These are phyloP conservation scores for Fusarium pininemorale DNA, from an alignment of 2,329 filamentous ascomycete species.

Conservation along the genomic window DNA sequence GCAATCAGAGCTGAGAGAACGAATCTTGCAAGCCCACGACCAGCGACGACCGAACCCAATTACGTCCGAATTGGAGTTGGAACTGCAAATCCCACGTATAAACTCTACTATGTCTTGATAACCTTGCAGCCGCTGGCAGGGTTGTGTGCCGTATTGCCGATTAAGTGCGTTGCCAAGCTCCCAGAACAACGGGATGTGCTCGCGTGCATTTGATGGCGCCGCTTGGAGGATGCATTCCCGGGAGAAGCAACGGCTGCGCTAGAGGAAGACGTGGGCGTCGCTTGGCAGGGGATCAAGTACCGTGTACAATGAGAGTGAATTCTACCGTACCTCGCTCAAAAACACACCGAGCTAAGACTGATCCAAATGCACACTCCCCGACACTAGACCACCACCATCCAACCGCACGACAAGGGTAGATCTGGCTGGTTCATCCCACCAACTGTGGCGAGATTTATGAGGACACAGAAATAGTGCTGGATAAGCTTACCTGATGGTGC, in stretches of 20 bases:
- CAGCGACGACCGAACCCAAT: constrained; percentile 7
- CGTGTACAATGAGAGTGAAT: constrained; percentile 3
- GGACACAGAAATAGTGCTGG: not conserved
- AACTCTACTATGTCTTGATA: constrained; percentile 1
- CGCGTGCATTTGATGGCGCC: constrained; percentile 22
- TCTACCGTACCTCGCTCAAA: not conserved
- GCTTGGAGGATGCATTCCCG: constrained; percentile 34
- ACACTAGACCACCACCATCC: constrained; percentile 18
- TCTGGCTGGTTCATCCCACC: constrained; percentile 21
- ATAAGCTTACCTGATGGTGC: constrained; percentile 4
- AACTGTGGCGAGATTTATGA: not conserved
- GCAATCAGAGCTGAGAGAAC: not conserved
- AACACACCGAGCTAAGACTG: not conserved
- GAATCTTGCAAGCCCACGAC: constrained; percentile 5
- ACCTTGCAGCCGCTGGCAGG: not conserved
- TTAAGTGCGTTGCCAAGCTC: constrained; percentile 37
- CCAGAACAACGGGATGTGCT: constrained; percentile 19
- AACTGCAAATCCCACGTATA: constrained; percentile 27
- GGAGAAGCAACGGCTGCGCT: constrained; percentile 18
- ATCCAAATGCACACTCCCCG: constrained; percentile 33
- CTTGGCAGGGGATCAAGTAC: constrained; percentile 24
- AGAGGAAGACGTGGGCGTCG: not conserved
- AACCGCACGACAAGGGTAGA: constrained; percentile 27
- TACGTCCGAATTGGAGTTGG: constrained; percentile 5
- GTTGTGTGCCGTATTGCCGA: constrained; percentile 38